phyloP scores from a whole-genome alignment of 1,284 basidiomycete genomes.

The Porphyrellus sp. region DNA sequence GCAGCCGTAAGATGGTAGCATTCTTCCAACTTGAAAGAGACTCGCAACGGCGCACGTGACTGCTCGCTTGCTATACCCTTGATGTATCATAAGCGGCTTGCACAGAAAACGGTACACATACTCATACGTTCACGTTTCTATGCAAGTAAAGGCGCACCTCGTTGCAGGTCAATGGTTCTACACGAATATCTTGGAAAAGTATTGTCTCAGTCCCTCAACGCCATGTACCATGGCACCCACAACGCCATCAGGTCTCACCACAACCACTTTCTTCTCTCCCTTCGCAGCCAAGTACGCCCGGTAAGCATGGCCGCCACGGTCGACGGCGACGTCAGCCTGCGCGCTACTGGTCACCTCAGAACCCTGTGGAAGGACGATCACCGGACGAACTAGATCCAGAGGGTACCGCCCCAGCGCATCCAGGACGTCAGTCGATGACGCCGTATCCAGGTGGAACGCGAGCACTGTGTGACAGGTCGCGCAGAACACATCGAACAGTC shows the following conservation, averaged over 20 bases:
- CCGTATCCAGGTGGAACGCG: neutral
- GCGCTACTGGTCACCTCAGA: neutral
- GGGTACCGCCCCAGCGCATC: neutral
- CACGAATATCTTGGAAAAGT: neutral
- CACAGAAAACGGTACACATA: too few species aligned
- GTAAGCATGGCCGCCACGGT: neutral
- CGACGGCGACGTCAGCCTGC: neutral
- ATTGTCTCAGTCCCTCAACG: neutral
- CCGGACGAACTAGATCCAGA: neutral
- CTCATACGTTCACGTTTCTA: too few species aligned
- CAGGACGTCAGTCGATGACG: neutral
- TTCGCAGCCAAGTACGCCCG: neutral
- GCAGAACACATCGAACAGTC: neutral
- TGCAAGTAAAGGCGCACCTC: neutral
- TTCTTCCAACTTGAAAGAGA: too few species aligned
- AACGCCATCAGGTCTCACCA: neutral
- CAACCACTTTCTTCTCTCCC: neutral
- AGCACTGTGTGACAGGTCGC: neutral
- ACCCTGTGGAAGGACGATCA: neutral
- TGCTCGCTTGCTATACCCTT: too few species aligned
- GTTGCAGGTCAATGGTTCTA: too few species aligned
- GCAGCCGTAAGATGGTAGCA: too few species aligned
- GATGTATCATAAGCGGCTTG: too few species aligned
- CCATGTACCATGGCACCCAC: neutral
- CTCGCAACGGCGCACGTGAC: too few species aligned